Conservation (phyloP, 2,329 filamentous ascomycete genomes). For the Chalara sp. region DNA sequence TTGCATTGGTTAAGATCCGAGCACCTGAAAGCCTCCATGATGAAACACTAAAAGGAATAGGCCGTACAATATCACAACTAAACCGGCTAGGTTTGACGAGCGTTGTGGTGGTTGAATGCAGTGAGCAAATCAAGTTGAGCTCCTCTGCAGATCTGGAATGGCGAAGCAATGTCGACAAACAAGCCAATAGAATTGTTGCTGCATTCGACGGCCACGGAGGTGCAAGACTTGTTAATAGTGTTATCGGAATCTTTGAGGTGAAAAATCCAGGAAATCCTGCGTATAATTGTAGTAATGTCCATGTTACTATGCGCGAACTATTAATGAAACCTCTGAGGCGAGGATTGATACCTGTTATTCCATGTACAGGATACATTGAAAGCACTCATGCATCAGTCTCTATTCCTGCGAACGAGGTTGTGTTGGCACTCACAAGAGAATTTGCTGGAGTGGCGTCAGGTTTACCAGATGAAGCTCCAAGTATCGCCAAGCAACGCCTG, state of each 20-base stretch:
- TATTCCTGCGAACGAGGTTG: constrained; percentile 53
- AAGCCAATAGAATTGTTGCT: constrained; percentile 67
- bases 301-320: constrained; percentile 40
- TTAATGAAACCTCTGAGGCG: constrained; percentile 60
- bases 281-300: constrained; percentile 15
- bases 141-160: constrained; percentile 21
- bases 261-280: not conserved
- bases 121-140: constrained; percentile 29
- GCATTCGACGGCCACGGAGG: constrained; percentile 66
- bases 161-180: constrained; percentile 45
- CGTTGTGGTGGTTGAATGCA: constrained; percentile 74
- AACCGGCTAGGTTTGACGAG: constrained; percentile 74
- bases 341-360: constrained; percentile 65
- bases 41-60: constrained; percentile 64
- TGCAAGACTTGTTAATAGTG: constrained; percentile 57
- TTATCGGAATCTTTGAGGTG: constrained; percentile 29
- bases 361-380: constrained; percentile 51
- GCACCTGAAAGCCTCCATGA: constrained; percentile 66
- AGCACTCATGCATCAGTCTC: constrained; percentile 39
- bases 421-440: constrained; percentile 71
- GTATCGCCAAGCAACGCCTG: constrained; percentile 31
- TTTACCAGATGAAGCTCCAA: constrained; percentile 34
- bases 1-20: constrained; percentile 81
- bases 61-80: constrained; percentile 77
- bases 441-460: constrained; percentile 57